Base-by-base conservation (phyloP, 495 filamentous ascomycete species). In the Penicillium cinerascens region DNA sequence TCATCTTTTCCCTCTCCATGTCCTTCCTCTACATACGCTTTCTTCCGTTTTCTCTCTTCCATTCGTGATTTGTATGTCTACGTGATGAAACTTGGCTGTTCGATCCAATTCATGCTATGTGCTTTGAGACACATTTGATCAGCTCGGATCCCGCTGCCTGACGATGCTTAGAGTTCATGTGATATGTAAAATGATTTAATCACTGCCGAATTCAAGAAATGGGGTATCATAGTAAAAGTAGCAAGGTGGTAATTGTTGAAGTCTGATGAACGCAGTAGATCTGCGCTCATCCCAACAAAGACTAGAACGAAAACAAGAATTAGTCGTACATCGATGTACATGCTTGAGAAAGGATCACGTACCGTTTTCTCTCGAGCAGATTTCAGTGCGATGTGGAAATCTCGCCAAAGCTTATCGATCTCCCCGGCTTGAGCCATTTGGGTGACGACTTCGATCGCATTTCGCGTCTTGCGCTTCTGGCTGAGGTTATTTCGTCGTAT, bases 311-410 rank as follows among this genome's bases (percentile, higher is more conserved):
- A 5, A n/a, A 26, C n/a, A 9, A 23, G 10, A 5, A 21, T 51
- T 50, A 50, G 47, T 20, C 37, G 6, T 9, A 20, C n/a, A 39
- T 11, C 37, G 3, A 7, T 2, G 6, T 1, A 13, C 13, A 8
- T 7, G n/a, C 13, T 16, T 7, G n/a, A 4, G 10, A 11, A 35
- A 37, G 9, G 9, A 39, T 1, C 7, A 57, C 49, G 33, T 49
- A 54, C 56, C 29, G 29, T 47, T 43, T 42, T 49, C 15, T 54
- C 53, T 47, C 58, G 58, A 47, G 58, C 49, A 36, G 67, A 65
- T 36, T 83, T 74, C 20, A 87, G 58, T 58, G 76, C 78, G 5
- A 74, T 70, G 60, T 82, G 81, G 59, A 84, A 88, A 39, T 83
- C 77, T 21, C 71, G 61, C 64, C 82, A 85, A 7, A 88, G 65